phyloP scores from a whole-genome alignment of 1,284 basidiomycete genomes.

The Austropuccinia psidii region DNA sequence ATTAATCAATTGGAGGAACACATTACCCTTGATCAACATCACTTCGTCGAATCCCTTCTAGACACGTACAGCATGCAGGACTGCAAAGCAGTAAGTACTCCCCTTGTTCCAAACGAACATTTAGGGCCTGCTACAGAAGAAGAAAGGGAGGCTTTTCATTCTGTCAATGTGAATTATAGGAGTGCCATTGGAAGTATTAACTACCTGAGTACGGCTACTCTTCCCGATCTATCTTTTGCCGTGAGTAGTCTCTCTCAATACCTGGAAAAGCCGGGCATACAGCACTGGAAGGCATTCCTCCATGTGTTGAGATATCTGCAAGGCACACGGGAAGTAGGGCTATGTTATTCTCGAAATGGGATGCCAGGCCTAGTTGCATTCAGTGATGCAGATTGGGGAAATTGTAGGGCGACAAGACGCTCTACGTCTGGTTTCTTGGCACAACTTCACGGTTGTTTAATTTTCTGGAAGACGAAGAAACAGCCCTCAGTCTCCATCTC shows the following conservation, averaged over 20 bases:
- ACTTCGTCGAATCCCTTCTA: no score
- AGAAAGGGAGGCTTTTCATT: neutral
- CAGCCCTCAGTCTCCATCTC: neutral
- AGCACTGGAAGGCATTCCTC: neutral
- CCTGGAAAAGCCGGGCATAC: neutral
- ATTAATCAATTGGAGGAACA: neutral
- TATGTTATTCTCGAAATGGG: neutral
- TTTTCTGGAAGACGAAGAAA: neutral
- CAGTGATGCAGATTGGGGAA: neutral
- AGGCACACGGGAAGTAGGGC: neutral
- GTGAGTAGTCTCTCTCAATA: slow-evolving; percentile 1
- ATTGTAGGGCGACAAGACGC: neutral
- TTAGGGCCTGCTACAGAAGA: neutral
- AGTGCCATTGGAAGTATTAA: neutral
- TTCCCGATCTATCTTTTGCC: neutral
- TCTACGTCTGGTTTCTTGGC: neutral
- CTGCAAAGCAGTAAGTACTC: neutral
- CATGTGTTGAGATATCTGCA: neutral
- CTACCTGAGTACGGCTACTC: neutral
- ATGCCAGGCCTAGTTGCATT: neutral
- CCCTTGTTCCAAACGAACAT: neutral
- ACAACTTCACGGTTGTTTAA: neutral
- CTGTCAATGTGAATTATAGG: neutral
- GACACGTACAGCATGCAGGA: neutral
- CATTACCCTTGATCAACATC: no score